Evolutionary conservation across 768 basidiomycete genomes (phyloP), one percentile per base, ranked within the genome.

Genomic region (Psilocybe subaeruginosa): DNA sequence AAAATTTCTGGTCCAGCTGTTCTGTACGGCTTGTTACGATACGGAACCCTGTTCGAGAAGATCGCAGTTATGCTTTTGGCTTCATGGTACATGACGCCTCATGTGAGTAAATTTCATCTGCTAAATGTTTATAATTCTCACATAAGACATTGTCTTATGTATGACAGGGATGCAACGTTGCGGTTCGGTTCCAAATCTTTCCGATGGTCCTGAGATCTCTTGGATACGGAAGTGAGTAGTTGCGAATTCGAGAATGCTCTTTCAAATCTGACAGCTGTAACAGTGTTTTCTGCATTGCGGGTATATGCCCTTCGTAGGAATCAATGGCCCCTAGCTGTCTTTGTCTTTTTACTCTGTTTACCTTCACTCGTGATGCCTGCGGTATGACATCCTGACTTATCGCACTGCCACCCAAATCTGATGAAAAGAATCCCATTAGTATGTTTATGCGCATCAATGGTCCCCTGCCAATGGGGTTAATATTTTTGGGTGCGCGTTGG

Each of bases 41-140:
- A 75, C 53, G 74, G 73, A 8, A 72, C 72, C 1, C 61, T 74
- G 5, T 52, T 72, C 45, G 72, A 74, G 53, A 74, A 74, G 54
- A 69, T 71, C 19, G 56, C 68, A 1, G 66, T 74, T n/a, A 60
- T 72, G 56, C 56, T 74, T 16, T 70, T 74, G 16, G 72, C 73
- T 1, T 74, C 73, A 27, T 74, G 71, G 73, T 71, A 71, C 48
- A 68, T 74, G 61, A 69, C 72, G 31, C 72, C 70, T 27, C 61
- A 65, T 27, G 73, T 74, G 65, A 54, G 72, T 63, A 17, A 39
- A 46, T 54, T 47, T 52, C 27, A 27, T 14, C 33, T 14, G 12
- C 27, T 45, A 2, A n/a, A 11, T 29, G 45, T 30, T 8, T 17
- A 23, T 23, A 23, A 23, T 33, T 17, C 31, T 27, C 9, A 31